Evolutionary conservation across 768 basidiomycete genomes (phyloP).

Genomic region (Boletus subparvulus): DNA sequence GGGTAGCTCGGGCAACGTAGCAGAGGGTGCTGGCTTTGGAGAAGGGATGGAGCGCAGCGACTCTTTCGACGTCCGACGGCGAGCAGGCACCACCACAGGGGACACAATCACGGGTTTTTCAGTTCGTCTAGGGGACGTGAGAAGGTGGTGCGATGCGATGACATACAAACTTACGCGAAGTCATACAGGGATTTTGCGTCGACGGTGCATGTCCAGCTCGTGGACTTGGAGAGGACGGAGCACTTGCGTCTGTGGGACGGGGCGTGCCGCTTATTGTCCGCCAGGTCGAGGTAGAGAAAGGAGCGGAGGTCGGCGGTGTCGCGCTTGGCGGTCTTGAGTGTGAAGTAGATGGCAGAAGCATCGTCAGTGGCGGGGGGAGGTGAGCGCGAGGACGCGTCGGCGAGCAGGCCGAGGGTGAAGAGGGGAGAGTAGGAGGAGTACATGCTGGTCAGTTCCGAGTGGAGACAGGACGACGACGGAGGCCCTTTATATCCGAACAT

Average conservation of each 20-base stretch:
- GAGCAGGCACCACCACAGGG: conserved; percentile 2
- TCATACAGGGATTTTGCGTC: conserved; percentile 12
- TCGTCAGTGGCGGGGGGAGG: conserved; percentile 11
- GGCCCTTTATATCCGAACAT: conserved; percentile 15
- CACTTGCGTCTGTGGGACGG: conserved; percentile 39
- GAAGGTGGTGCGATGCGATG: neutral
- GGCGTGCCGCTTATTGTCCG: conserved; percentile 46
- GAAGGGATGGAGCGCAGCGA: conserved; percentile 53
- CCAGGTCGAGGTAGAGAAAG: conserved; percentile 69
- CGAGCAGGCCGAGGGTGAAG: conserved; percentile 62
- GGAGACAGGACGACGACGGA: no score
- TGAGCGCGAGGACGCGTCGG: conserved; percentile 20
- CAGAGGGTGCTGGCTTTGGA: conserved; percentile 58
- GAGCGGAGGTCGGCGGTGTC: conserved; percentile 47
- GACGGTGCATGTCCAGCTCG: conserved; percentile 28
- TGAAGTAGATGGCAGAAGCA: conserved; percentile 47
- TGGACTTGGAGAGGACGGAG: conserved; percentile 31
- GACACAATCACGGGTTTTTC: conserved; percentile 26
- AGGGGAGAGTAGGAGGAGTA: conserved; percentile 51
- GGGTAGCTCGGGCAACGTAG: conserved; percentile 49
- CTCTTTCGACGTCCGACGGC: conserved; percentile 39
- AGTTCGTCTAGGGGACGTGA: conserved; percentile 18
- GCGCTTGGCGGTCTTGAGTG: conserved; percentile 41
- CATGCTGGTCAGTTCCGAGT: conserved; percentile 1
- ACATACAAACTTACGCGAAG: conserved; percentile 10